Evolutionary conservation across 208 protist genomes (phyloP).

Genomic region (Wallacemonas sp.): DNA sequence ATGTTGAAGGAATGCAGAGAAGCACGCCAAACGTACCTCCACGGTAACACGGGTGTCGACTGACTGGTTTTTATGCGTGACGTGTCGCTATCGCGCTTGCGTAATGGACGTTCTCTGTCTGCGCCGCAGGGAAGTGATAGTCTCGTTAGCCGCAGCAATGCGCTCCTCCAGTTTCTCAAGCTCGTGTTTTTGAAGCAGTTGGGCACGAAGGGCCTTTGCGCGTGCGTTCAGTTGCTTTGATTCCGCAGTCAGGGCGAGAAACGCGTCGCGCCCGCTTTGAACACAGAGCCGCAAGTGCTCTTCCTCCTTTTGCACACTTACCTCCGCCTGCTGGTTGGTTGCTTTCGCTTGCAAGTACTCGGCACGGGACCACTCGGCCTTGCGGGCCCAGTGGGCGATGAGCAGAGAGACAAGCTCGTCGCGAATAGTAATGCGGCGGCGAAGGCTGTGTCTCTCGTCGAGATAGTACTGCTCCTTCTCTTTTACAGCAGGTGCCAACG

Average conservation of each 20-base stretch:
- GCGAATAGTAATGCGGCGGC: slow-evolving; percentile 36
- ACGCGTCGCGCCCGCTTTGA: slow-evolving; percentile 25
- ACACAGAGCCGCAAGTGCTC: slow-evolving; percentile 20
- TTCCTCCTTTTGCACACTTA: slow-evolving; percentile 26
- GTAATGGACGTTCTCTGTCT: slow-evolving; percentile 1
- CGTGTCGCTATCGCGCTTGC: not conserved
- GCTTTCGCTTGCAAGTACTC: slow-evolving; percentile 39
- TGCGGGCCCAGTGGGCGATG: slow-evolving; percentile 38
- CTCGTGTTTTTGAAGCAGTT: slow-evolving; percentile 15
- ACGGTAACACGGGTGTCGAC: too few relatives aligned
- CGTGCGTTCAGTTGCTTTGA: slow-evolving; percentile 15
- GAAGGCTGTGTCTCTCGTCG: slow-evolving; percentile 19
- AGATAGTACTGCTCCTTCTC: slow-evolving; percentile 25
- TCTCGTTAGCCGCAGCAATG: slow-evolving; percentile 18
- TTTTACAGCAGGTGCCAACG: slow-evolving; percentile 22
- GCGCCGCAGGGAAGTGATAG: slow-evolving; percentile 17
- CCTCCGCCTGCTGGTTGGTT: slow-evolving; percentile 13
- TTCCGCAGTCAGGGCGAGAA: slow-evolving; percentile 10
- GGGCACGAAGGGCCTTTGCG: slow-evolving; percentile 23
- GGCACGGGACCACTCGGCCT: slow-evolving; percentile 21
- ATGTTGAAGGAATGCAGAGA: too few relatives aligned
- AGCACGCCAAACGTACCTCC: too few relatives aligned
- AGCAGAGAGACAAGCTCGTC: slow-evolving; percentile 33
- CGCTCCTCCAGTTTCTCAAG: slow-evolving; percentile 15
- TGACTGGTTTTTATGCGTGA: not conserved